Evolutionary conservation across 2,329 filamentous ascomycete genomes (phyloP), one percentile per base, ranked within the genome.

Genomic region (Ophiostoma triangulosporum): DNA sequence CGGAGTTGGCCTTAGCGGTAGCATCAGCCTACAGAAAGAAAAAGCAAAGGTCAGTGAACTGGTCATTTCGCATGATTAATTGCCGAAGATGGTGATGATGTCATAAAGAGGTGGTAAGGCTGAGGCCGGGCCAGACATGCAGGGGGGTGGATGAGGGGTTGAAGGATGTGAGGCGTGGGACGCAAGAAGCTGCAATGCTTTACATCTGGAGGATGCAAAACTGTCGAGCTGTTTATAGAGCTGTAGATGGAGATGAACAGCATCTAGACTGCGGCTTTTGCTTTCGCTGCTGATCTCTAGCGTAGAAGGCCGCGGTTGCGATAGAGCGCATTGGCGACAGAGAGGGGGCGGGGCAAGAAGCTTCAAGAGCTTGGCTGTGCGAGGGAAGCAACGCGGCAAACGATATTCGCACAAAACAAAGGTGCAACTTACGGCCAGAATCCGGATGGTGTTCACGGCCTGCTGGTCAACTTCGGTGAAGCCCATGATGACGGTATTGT

Each of bases 371-470:
- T 26, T 3, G 7, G 17, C 36, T 49, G 33, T 22, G 17, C 17
- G 32, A 14, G 22, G n/a, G 11, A 20, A 24, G 8, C 5, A 26
- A 24, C 17, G 40, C 38, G 17, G 38, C 22, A 24, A 45, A 45
- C 24, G 17, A n/a, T 4, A 46, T 17, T 6, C n/a, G 17, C 8
- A 20, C 11, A 24, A 45, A 6, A 26, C 24, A 31, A 5, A 20
- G 17, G 15, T n/a, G 14, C 43, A 22, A 84, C 89, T 72, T 84
- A 97, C 93, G 70, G 93, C 90, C 65, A 98, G 81, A 68, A 88
- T 74, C 71, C 93, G 88, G 77, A 98, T 97, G 72, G 91, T 95
- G 84, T 97, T 97, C 76, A 98, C 88, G 68, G 88, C 86, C 73
- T 89, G 81, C 78, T 84, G 76, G 72, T 98, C 93, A 68, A 83